Conservation (phyloP, 352 stramenopile genomes). For the Phytopythium helicoides region DNA sequence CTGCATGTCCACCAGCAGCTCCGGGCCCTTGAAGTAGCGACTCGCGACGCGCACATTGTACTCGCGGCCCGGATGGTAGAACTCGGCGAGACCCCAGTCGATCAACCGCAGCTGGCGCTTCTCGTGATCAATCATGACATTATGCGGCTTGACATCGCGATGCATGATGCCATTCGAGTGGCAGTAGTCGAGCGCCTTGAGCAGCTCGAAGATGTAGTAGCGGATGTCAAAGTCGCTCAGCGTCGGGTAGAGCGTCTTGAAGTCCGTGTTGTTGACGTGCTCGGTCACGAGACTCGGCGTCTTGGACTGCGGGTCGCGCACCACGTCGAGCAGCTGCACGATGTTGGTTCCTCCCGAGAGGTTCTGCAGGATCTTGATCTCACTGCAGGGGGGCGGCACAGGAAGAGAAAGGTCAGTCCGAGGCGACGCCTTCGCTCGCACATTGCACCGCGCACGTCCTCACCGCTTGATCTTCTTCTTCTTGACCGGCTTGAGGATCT, state of each 20-base stretch:
- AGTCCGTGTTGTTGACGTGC: constrained; percentile 99
- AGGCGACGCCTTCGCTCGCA: neutral
- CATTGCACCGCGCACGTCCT: constrained; percentile 6
- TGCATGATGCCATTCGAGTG: constrained; percentile 99
- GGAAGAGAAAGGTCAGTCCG: neutral
- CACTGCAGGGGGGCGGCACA: constrained; percentile 48
- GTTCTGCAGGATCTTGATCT: constrained; percentile 99
- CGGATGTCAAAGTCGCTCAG: constrained; percentile 98
- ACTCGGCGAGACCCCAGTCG: constrained; percentile 99
- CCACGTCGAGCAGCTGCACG: constrained; percentile 98
- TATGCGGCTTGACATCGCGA: constrained; percentile 99
- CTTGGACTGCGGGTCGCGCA: constrained; percentile 98
- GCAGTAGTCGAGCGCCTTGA: constrained; percentile 97
- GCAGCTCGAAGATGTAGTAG: constrained; percentile 98
- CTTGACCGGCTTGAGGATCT: constrained; percentile 99
- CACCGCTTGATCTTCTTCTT: constrained; percentile 99
- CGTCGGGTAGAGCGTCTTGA: constrained; percentile 99
- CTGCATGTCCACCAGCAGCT: constrained; percentile 98
- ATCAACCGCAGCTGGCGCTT: constrained; percentile 97
- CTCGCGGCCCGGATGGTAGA: constrained; percentile 97
- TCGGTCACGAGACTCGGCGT: constrained; percentile 98
- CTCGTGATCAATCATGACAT: constrained; percentile 99
- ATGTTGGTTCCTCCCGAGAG: constrained; percentile 98
- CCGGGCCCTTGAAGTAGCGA: constrained; percentile 99
- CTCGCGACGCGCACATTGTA: constrained; percentile 99